Evolutionary conservation across 148 eudicot genomes (phyloP).

Genomic region (Tetragonia tetragonoides): DNA sequence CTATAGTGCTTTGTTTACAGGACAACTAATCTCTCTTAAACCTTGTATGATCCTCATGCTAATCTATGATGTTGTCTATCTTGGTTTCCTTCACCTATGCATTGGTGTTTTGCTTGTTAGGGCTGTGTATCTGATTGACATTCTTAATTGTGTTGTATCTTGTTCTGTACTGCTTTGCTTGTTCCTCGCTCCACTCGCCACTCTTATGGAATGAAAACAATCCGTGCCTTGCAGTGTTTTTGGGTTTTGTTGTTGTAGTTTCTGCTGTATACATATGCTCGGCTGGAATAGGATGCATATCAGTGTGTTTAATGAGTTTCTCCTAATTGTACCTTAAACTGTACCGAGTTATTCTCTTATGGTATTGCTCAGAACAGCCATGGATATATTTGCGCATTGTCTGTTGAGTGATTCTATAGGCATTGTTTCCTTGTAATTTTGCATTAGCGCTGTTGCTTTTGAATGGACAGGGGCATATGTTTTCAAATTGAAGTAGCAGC

Average conservation of each 20-base stretch:
- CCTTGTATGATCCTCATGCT: not conserved
- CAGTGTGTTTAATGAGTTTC: not conserved
- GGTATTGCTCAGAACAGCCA: not conserved
- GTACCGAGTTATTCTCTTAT: not conserved
- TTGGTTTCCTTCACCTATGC: not conserved
- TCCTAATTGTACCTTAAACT: not conserved
- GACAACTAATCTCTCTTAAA: not conserved
- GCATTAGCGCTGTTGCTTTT: not conserved
- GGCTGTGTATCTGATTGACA: not conserved
- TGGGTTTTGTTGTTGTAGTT: not conserved
- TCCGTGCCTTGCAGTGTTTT: too few relatives aligned
- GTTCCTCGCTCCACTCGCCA: too few relatives aligned
- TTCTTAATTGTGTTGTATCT: too few relatives aligned
- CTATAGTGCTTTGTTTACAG: not conserved
- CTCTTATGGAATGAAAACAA: too few relatives aligned
- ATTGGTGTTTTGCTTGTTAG: not conserved
- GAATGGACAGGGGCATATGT: conserved; percentile 5
- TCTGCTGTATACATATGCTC: not conserved
- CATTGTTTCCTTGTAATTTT: not conserved
- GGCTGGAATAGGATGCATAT: not conserved
- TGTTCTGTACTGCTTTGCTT: too few relatives aligned
- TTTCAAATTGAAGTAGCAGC: conserved; percentile 7
- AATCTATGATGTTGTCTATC: not conserved
- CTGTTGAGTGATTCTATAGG: not conserved
- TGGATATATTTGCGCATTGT: not conserved